Conservation (phyloP, 305 asterid genomes). For the Withania somnifera region DNA sequence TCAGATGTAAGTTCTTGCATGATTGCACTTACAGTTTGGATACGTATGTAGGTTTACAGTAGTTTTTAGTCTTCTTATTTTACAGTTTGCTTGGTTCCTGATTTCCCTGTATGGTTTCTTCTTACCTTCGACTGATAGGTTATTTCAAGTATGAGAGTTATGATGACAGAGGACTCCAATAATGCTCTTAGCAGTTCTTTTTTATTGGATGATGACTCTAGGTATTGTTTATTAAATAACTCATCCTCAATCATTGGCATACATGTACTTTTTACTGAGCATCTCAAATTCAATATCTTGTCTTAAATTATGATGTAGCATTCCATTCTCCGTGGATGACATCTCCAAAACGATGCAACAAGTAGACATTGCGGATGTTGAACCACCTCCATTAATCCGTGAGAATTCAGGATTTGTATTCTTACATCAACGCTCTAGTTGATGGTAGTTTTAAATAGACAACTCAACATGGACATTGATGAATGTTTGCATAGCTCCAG, state of each 20-base stretch:
- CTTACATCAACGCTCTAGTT: conserved; percentile 62
- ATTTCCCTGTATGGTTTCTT: background rate
- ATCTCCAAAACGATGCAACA: conserved; percentile 83
- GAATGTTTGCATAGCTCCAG: background rate
- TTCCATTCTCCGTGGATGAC: conserved; percentile 95
- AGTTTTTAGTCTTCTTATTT: background rate
- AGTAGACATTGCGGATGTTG: conserved; percentile 68
- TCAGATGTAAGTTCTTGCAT: conserved; percentile 51
- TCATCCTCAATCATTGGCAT: background rate
- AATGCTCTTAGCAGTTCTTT: conserved; percentile 88
- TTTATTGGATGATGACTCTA: conserved; percentile 88
- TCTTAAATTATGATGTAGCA: conserved; percentile 43
- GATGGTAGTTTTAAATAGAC: conserved; percentile 11
- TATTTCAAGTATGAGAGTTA: conserved; percentile 72
- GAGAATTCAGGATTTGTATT: conserved; percentile 87
- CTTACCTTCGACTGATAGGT: conserved; percentile 37
- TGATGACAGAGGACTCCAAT: conserved; percentile 95
- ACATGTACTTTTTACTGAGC: background rate
- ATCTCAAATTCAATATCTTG: background rate
- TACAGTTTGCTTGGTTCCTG: background rate
- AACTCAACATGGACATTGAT: background rate
- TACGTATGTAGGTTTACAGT: conserved; percentile 9
- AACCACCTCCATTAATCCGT: conserved; percentile 93
- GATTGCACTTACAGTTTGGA: conserved; percentile 1
- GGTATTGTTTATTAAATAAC: conserved; percentile 28